Percentiles rank a stretch among this genome's conserved stretches.
These are phyloP conservation scores for Spathaspora sp. DNA, from an alignment of 1,139 yeast genomes.

Conservation along the genomic window DNA sequence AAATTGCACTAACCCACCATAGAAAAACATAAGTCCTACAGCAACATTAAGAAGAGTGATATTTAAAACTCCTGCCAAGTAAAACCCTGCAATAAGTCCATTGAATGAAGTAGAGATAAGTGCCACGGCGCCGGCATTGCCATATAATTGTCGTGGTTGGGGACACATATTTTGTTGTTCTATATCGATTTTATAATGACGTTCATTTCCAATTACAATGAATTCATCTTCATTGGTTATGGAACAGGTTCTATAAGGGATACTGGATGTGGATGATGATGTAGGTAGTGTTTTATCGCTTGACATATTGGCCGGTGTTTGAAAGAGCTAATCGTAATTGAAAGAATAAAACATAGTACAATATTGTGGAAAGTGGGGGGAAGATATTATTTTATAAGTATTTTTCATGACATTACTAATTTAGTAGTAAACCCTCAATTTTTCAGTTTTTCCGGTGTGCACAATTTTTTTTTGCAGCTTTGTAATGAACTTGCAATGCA, in stretches of 20 bases:
- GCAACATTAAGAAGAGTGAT: conserved; percentile 32
- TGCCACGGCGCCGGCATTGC: conserved; percentile 64
- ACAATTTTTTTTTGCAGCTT: not conserved
- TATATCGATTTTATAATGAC: conserved; percentile 5
- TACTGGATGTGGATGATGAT: conserved; percentile 1
- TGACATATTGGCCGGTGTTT: no score
- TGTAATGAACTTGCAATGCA: no score
- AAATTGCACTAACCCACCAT: conserved; percentile 48
- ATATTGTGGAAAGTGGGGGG: not conserved
- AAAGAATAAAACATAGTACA: not conserved
- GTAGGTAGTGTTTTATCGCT: not conserved
- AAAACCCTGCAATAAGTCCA: conserved; percentile 47
- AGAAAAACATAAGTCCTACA: conserved; percentile 45
- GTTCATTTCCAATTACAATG: conserved; percentile 5
- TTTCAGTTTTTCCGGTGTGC: not conserved
- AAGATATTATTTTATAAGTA: not conserved
- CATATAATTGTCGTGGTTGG: conserved; percentile 17
- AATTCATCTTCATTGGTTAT: conserved; percentile 5
- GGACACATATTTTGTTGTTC: not conserved
- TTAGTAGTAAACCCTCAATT: not conserved
- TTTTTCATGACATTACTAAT: not conserved
- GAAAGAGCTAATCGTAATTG: no score
- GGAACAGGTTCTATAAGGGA: conserved; percentile 5
- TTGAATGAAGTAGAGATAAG: conserved; percentile 51
- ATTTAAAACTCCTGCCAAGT: conserved; percentile 42